Conservation (phyloP, 257 asterid species). For the Leptodermis oblonga region DNA sequence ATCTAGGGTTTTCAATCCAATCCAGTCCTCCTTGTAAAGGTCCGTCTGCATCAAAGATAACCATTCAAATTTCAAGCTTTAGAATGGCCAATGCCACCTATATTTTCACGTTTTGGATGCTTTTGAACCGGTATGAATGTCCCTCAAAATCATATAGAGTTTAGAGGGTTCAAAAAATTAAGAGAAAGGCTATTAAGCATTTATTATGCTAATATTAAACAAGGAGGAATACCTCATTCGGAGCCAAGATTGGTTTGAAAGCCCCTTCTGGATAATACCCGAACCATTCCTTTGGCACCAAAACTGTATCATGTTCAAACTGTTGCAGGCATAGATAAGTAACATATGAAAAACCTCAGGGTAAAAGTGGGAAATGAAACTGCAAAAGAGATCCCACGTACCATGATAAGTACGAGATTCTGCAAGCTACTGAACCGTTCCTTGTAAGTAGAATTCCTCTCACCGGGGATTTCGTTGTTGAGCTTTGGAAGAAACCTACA, state of each 20-base stretch:
- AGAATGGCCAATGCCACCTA: not conserved
- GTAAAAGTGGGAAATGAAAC: not conserved
- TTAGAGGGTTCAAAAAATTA: not conserved
- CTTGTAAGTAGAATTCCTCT: slow-evolving; percentile 73
- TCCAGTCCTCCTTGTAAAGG: slow-evolving; percentile 83
- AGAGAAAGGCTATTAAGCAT: not conserved
- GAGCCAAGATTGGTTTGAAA: slow-evolving; percentile 59
- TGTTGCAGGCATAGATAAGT: slow-evolving; percentile 20
- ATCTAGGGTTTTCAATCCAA: slow-evolving; percentile 66
- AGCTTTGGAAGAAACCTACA: slow-evolving; percentile 91
- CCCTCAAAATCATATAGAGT: not conserved
- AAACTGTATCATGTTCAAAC: slow-evolving; percentile 89
- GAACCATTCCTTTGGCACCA: slow-evolving; percentile 95
- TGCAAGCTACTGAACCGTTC: slow-evolving; percentile 70
- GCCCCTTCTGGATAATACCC: slow-evolving; percentile 93
- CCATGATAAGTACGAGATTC: slow-evolving; percentile 91
- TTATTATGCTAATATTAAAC: no score
- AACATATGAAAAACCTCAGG: not conserved
- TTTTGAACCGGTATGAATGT: no score
- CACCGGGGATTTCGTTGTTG: slow-evolving; percentile 75
- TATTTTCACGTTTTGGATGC: no score
- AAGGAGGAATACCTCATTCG: slow-evolving; percentile 53
- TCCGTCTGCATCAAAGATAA: slow-evolving; percentile 23
- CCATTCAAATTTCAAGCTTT: not conserved
- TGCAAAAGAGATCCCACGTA: slow-evolving; percentile 20